These are phyloP conservation scores for Mollisiaceae sp. DNA, from an alignment of 2,329 filamentous ascomycete species.

Conservation along the genomic window DNA sequence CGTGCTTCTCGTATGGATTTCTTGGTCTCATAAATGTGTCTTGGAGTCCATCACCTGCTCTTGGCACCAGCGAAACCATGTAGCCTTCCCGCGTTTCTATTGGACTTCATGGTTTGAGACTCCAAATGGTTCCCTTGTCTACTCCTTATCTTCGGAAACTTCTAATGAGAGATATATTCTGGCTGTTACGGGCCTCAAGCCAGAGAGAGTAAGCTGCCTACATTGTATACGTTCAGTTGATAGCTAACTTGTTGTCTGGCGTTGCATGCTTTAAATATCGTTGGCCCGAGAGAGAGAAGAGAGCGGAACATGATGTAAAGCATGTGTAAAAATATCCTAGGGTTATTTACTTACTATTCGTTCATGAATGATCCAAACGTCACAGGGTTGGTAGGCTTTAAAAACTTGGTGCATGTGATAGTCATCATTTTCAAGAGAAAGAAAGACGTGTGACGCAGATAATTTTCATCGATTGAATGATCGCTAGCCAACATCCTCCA, in stretches of 20 bases:
- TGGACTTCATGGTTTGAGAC: not conserved
- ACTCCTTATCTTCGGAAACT: slow-evolving; percentile 3
- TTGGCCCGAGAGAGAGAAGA: not conserved
- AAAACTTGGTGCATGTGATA: too few relatives aligned
- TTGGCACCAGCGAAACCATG: slow-evolving; percentile 16
- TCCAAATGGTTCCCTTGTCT: slow-evolving; percentile 11
- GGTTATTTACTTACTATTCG: not conserved
- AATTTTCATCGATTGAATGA: not conserved
- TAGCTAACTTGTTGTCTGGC: not conserved
- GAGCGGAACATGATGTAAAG: not conserved
- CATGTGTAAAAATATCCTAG: not conserved
- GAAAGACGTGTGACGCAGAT: not conserved
- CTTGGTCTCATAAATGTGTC: slow-evolving; percentile 21
- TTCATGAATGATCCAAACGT: too few relatives aligned
- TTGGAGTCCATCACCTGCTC: slow-evolving; percentile 9
- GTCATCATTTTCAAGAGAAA: not conserved
- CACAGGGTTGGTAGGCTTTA: too few relatives aligned
- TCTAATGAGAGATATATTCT: slow-evolving; percentile 11
- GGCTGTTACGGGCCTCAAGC: not conserved
- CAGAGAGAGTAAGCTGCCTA: slow-evolving; percentile 28
- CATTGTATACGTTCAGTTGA: not conserved
- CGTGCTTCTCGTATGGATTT: slow-evolving; percentile 15
- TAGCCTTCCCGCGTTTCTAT: slow-evolving; percentile 2
- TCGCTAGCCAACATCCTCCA: slow-evolving; percentile 41
- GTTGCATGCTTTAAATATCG: not conserved